Conservation (phyloP, 352 stramenopile genomes). For the Aphanomyces euteiches region DNA sequence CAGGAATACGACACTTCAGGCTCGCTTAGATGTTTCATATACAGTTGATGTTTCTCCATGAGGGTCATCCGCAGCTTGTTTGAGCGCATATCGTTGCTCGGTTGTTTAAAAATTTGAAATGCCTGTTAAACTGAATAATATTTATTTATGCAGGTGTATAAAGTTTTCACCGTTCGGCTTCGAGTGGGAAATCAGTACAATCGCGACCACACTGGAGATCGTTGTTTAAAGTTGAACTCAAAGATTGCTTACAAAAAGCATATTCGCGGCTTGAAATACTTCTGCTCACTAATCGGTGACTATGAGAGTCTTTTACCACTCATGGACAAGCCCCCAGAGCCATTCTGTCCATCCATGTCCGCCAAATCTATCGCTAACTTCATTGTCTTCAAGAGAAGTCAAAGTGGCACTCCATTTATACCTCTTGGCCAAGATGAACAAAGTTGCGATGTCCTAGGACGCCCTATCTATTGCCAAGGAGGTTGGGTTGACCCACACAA, state of each 20-base stretch:
- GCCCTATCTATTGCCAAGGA: background rate
- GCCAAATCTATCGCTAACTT: background rate
- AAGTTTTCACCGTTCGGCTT: no score
- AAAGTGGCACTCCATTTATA: background rate
- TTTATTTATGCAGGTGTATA: background rate
- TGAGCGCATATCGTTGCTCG: background rate
- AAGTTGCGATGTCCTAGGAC: background rate
- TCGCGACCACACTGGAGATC: no score
- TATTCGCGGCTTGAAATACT: no score
- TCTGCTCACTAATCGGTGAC: no score
- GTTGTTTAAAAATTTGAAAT: background rate
- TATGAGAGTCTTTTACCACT: no score
- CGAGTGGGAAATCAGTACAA: no score
- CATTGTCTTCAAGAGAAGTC: background rate
- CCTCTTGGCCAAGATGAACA: background rate
- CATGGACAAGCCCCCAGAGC: background rate
- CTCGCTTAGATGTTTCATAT: conserved; percentile 2
- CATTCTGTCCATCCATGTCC: background rate
- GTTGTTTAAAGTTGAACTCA: no score
- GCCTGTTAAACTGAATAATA: background rate
- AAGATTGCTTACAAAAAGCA: no score
- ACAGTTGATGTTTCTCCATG: background rate
- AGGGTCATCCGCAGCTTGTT: background rate
- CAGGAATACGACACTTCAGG: background rate
- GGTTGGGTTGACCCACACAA: background rate